These are phyloP conservation scores for Loxodes magnus DNA, from an alignment of 73 alveolate species.

Conservation along the genomic window DNA sequence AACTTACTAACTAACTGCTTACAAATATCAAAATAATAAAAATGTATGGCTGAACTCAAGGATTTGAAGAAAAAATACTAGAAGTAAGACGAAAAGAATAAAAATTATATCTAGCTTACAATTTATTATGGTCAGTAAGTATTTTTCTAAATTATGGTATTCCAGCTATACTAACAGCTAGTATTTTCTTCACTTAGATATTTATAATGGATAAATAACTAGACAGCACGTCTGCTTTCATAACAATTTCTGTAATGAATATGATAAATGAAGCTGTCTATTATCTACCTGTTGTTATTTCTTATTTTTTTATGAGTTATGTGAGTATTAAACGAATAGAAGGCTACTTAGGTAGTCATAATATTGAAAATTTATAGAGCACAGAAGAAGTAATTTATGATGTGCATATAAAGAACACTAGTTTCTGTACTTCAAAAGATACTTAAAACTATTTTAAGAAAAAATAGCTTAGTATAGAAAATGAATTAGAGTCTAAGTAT, in stretches of 20 bases:
- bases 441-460: neutral
- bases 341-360: slow-evolving; percentile 41
- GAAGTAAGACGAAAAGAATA: slow-evolving; percentile 23
- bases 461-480: neutral
- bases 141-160: slow-evolving; percentile 47
- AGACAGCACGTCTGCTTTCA: slow-evolving; percentile 48
- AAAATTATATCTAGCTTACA: slow-evolving; percentile 21
- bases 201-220: slow-evolving; percentile 45
- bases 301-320: slow-evolving; percentile 35
- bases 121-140: slow-evolving; percentile 24
- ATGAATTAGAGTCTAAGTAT: neutral
- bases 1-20: slow-evolving; percentile 58
- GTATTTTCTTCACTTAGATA: slow-evolving; percentile 38
- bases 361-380: slow-evolving; percentile 23
- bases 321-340: slow-evolving; percentile 63
- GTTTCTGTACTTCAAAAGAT: neutral
- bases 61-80: slow-evolving; percentile 38
- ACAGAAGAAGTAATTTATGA: slow-evolving; percentile 1
- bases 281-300: slow-evolving; percentile 65
- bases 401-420: neutral
- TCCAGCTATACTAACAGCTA: slow-evolving; percentile 33
- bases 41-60: slow-evolving; percentile 66
- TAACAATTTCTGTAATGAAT: slow-evolving; percentile 45
- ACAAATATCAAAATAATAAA: slow-evolving; percentile 72
- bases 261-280: slow-evolving; percentile 56